Evolutionary conservation across 2,329 filamentous ascomycete genomes (phyloP).

Genomic region (Paraconiothyrium brasiliense): DNA sequence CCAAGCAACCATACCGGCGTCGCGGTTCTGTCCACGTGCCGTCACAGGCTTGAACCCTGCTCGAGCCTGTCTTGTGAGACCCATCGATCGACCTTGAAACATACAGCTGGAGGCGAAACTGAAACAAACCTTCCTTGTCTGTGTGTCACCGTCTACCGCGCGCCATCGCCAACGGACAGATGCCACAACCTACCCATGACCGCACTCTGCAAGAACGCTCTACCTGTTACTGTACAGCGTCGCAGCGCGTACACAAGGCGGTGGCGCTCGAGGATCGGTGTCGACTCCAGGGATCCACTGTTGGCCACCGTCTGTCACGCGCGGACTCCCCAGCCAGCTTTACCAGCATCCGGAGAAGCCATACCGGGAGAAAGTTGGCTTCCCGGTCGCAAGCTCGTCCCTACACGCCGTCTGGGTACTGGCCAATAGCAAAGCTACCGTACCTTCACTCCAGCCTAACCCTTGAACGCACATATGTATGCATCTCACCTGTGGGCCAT

Average conservation of each 20-base stretch:
- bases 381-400: neutral
- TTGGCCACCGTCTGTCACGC: neutral
- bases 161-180: neutral
- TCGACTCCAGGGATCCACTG: constrained; percentile 3
- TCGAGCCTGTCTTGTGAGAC: constrained; percentile 22
- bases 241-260: constrained; percentile 12
- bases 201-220: constrained; percentile 1
- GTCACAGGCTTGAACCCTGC: constrained; percentile 28
- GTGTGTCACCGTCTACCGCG: constrained; percentile 1
- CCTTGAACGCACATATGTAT: neutral
- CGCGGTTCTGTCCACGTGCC: constrained; percentile 30
- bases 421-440: neutral
- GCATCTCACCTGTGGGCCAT: neutral
- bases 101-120: constrained; percentile 25
- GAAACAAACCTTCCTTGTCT: constrained; percentile 15
- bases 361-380: neutral
- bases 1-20: constrained; percentile 12
- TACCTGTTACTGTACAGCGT: constrained; percentile 15
- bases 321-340: neutral
- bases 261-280: constrained; percentile 8
- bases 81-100: constrained; percentile 31
- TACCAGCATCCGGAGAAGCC: neutral
- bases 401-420: neutral
- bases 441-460: neutral
- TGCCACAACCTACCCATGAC: neutral